phyloP scores from a whole-genome alignment of 225 moss, liverwort and hornwort genomes.

The Lunularia cruciata region DNA sequence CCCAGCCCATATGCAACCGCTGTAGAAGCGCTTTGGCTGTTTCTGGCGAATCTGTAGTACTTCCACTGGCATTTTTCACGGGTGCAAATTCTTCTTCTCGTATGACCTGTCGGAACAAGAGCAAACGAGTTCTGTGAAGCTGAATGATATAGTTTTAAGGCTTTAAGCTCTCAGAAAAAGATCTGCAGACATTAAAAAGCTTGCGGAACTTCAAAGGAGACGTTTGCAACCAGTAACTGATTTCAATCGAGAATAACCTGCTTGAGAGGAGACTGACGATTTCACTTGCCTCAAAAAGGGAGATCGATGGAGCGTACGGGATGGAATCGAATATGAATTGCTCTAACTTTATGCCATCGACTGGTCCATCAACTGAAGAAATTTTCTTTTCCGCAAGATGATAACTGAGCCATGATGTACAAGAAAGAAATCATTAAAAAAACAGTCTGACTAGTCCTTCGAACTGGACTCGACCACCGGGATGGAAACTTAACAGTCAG shows the following conservation, averaged over 20 bases:
- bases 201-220: neutral
- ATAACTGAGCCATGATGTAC: conserved; percentile 43
- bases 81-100: conserved; percentile 63
- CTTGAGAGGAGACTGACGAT: too few relatives aligned
- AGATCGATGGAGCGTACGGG: conserved; percentile 44
- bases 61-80: conserved; percentile 53
- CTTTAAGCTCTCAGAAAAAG: neutral
- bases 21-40: conserved; percentile 45
- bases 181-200: neutral
- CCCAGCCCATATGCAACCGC: conserved; percentile 52
- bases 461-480: too few relatives aligned
- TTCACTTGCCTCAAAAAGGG: conserved; percentile 51
- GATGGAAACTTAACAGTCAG: too few relatives aligned
- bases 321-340: conserved; percentile 52
- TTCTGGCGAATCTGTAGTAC: conserved; percentile 42
- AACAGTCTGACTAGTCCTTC: too few relatives aligned
- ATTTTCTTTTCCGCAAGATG: conserved; percentile 53
- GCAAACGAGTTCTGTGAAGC: neutral
- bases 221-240: neutral
- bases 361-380: conserved; percentile 38
- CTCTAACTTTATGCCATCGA: conserved; percentile 47
- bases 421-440: too few relatives aligned
- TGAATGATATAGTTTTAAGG: neutral
- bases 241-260: too few relatives aligned
- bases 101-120: conserved; percentile 33